phyloP scores from a whole-genome alignment of 257 asterid species.

The Nicotiana benthamiana region DNA sequence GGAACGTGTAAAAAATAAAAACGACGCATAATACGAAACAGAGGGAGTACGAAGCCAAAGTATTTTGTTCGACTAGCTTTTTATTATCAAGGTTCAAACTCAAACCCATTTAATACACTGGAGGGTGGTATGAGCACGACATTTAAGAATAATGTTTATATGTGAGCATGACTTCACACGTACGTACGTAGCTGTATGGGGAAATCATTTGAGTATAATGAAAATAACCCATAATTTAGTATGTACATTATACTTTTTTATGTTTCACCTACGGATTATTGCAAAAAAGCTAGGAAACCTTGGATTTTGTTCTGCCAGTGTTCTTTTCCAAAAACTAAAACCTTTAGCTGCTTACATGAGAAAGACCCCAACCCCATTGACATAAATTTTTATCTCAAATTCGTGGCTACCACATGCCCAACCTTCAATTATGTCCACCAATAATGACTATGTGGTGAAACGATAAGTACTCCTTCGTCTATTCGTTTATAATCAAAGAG shows the following conservation, averaged over 20 bases:
- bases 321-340: not conserved
- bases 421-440: slow-evolving; percentile 4
- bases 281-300: not conserved
- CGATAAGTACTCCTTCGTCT: too few species aligned
- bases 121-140: too few species aligned
- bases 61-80: not conserved
- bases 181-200: not conserved
- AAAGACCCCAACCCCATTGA: slow-evolving; percentile 17
- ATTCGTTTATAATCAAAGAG: too few species aligned
- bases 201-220: slow-evolving; percentile 6
- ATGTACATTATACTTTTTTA: not conserved
- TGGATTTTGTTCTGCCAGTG: slow-evolving; percentile 7
- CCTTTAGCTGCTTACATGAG: slow-evolving; percentile 7
- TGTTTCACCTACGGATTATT: not conserved
- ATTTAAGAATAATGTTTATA: not conserved
- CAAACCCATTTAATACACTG: too few species aligned
- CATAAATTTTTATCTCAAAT: slow-evolving; percentile 2
- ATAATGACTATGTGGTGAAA: too few species aligned
- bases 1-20: too few species aligned
- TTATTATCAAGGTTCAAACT: not conserved
- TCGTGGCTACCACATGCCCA: slow-evolving; percentile 26
- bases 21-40: too few species aligned
- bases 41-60: too few species aligned
- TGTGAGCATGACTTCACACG: slow-evolving; percentile 1
- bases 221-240: not conserved